Evolutionary conservation across 306 rosid species (phyloP).

Genomic region (Pterocarpus macrocarpus): DNA sequence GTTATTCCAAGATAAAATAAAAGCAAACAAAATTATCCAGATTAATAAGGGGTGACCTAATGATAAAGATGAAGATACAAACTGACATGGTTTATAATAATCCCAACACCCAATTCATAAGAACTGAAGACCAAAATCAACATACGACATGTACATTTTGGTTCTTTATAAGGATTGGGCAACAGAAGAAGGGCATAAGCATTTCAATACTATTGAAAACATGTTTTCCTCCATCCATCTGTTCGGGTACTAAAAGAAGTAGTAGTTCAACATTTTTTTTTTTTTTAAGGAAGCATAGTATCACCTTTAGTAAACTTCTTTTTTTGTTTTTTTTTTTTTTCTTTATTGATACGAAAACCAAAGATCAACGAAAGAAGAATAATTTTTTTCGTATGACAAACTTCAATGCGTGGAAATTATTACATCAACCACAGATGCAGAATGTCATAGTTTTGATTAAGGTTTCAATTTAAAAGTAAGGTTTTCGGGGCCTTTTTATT

Average conservation of each 20-base stretch:
- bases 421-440: conserved; percentile 5
- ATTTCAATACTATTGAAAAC: neutral
- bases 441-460: neutral
- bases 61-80: neutral
- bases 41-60: neutral
- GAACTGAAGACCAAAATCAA: neutral
- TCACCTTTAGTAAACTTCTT: neutral
- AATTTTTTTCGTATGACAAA: neutral
- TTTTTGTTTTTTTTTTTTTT: too few species aligned
- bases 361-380: neutral
- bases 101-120: neutral
- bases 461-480: conserved; percentile 4
- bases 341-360: neutral
- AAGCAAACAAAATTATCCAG: neutral
- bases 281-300: neutral
- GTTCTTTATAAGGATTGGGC: neutral
- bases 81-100: neutral
- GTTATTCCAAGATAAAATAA: neutral
- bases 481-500: neutral
- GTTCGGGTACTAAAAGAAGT: neutral
- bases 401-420: neutral
- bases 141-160: neutral
- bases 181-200: neutral
- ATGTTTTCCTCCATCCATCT: neutral
- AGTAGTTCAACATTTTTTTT: neutral